Base-by-base conservation (phyloP, 176 grass and related monocot genomes). In the Carex kokanica region DNA sequence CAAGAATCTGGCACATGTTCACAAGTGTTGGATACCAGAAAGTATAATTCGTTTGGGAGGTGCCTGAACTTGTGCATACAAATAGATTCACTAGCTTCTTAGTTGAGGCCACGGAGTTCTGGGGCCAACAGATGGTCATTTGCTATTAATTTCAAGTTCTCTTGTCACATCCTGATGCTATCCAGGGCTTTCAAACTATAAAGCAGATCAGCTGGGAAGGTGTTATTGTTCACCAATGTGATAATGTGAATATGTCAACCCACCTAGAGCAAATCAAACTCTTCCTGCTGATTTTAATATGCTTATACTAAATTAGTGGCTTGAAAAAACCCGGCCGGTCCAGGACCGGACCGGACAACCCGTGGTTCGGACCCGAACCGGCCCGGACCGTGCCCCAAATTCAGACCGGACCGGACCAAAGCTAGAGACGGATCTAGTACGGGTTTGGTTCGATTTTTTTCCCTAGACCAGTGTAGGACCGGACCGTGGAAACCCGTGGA, bases 121-220 rank as follows among this genome's bases (percentile, higher is more conserved):
- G 25, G 25, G 25, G 25, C 78, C 85, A 59, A 88, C 70, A 77
- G 82, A 74, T 81, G 73, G 86, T 64, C 85, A 60, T 41, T 75
- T 92, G 78, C 88, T 92, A 86, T 88, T n/a, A n/a, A n/a, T n/a
- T 92, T 27, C 90, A 95, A 85, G 93, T 95, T 80, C 90, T 95
- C 53, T 72, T 95, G 75, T 89, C 93, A 62, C 86, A 90, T 65
- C 88, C 86, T 81, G 88, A 92, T 89, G 90, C 82, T 34, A 78
- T 95, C 38, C 18, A 87, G 84, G 90, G 88, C 66, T 85, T 88
- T 71, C 65, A 90, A 81, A 74, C n/a, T 69, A 63, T 95, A 82
- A 71, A 81, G 55, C 55, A 16, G 5, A 86, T 92, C 83, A 60
- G 45, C 74, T 95, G 93, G 93, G 93, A 92, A 81, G 88, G 84